phyloP scores from a whole-genome alignment of 2,329 filamentous ascomycete species.

The Tolypocladium guangdongense region DNA sequence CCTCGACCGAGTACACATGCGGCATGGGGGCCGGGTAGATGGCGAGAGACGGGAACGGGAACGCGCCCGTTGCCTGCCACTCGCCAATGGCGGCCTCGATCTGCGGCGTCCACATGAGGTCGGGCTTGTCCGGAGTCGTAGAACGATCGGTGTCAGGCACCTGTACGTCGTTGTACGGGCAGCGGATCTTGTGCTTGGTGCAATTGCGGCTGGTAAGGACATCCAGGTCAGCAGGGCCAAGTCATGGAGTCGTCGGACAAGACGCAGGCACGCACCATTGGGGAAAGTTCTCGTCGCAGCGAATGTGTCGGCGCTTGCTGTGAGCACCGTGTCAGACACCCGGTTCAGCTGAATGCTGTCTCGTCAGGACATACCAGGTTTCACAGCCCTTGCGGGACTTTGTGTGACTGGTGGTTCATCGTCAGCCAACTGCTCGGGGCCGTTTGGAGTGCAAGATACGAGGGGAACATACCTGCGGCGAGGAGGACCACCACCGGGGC shows the following conservation, averaged over 20 bases:
- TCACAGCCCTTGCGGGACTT: conserved; percentile 98
- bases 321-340: conserved; percentile 4
- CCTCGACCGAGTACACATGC: conserved; percentile 61
- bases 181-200: conserved; percentile 97
- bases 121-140: conserved; percentile 49
- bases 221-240: conserved; percentile 3
- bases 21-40: conserved; percentile 67
- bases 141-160: conserved; percentile 50
- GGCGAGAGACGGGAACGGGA: conserved; percentile 73
- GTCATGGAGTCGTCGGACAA: neutral
- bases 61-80: conserved; percentile 76
- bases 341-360: neutral
- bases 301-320: conserved; percentile 86
- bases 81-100: conserved; percentile 70
- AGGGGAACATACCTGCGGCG: conserved; percentile 44
- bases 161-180: conserved; percentile 89
- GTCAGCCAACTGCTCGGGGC: neutral
- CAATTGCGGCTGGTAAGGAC: conserved; percentile 67
- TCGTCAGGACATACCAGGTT: conserved; percentile 52
- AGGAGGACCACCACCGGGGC: conserved; percentile 88
- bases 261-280: conserved; percentile 61
- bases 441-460: neutral
- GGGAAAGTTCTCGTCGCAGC: conserved; percentile 94
- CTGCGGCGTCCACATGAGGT: conserved; percentile 77
- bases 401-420: conserved; percentile 63